A percentile compares a stretch with the other conserved stretches of the same genome.
These are phyloP conservation scores for Neopestalotiopsis rosae DNA, from an alignment of 2,329 filamentous ascomycete genomes.

Conservation along the genomic window DNA sequence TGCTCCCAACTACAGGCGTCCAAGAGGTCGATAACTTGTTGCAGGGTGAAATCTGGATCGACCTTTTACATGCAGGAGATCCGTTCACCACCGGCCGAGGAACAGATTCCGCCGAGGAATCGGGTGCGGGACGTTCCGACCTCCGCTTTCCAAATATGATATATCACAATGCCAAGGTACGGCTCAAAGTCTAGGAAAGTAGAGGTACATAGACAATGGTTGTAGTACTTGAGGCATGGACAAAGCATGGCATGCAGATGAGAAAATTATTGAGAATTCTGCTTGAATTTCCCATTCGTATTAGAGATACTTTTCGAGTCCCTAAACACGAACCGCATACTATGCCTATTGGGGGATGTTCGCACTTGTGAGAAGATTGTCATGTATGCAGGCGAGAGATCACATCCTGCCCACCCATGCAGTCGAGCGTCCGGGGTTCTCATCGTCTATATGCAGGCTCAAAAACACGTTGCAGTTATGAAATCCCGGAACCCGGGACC, in stretches of 20 bases:
- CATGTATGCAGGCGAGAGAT: background rate
- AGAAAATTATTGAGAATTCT: background rate
- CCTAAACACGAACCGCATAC: background rate
- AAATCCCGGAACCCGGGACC: background rate
- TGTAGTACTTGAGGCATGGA: background rate
- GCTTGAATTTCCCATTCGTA: background rate
- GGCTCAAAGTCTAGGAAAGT: background rate
- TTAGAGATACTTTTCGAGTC: background rate
- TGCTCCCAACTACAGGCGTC: background rate
- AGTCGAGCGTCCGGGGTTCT: background rate
- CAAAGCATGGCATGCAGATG: background rate
- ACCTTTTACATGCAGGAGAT: background rate
- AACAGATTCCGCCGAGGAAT: background rate
- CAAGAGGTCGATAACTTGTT: background rate
- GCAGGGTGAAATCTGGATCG: background rate
- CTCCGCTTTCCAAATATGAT: background rate
- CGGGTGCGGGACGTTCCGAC: constrained; percentile 1
- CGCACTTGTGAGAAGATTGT: background rate
- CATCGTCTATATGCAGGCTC: background rate
- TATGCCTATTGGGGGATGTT: background rate
- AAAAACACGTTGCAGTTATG: background rate
- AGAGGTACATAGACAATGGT: background rate
- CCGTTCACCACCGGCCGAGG: background rate
- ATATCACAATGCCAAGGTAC: background rate
- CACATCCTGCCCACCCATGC: background rate